Base-by-base conservation (phyloP, 2,329 filamentous ascomycete species). In the Coniochaeta sp. region DNA sequence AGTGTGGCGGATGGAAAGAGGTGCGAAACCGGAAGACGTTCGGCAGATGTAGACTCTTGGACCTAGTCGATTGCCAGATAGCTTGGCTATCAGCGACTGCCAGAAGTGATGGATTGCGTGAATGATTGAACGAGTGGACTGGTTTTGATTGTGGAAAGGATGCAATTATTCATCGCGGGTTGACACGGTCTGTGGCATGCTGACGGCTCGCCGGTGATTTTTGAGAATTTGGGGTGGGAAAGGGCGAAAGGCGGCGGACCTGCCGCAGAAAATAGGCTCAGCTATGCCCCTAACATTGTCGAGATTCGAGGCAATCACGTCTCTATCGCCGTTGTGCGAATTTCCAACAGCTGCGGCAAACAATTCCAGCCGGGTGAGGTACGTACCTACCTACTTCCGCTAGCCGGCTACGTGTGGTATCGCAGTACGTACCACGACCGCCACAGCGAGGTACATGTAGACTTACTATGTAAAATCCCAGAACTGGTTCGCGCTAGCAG, bases 251-350 rank as follows among this genome's bases (percentile, higher is more conserved):
- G 47, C 47, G 24, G 22, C 47, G 47, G 47, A 52, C 22, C 54
- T 36, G 54, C 54, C 54, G 31, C 54, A 12, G 28, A 57, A 57
- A 57, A 57, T 57, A 57, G 34, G 54, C 54, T 57, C 54, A 57
- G 54, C 54, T 34, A 14, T 52, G 26, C 7, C 54, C n/a, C 34
- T 57, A 38, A 22, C 54, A 34, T 38, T 38, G 31, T 34, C n/a
- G 19, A 36, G 54, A 38, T 57, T 24, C 54, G 54, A 57, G 54
- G 54, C 31, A 38, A 57, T 57, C 54, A 36, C 54, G 54, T 57
- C 54, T 57, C 54, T 38, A 57, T 57, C 54, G 47, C 47, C 47
- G 47, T 31, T 31, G 22, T 52, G 47, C 26, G 47, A 5, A 26
- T 52, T 31, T 52, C 28, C 47, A n/a, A n/a, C 47, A 31, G n/a